These are phyloP conservation scores for Trichoderma lentiforme DNA, from an alignment of 2,329 filamentous ascomycete species.

Conservation along the genomic window DNA sequence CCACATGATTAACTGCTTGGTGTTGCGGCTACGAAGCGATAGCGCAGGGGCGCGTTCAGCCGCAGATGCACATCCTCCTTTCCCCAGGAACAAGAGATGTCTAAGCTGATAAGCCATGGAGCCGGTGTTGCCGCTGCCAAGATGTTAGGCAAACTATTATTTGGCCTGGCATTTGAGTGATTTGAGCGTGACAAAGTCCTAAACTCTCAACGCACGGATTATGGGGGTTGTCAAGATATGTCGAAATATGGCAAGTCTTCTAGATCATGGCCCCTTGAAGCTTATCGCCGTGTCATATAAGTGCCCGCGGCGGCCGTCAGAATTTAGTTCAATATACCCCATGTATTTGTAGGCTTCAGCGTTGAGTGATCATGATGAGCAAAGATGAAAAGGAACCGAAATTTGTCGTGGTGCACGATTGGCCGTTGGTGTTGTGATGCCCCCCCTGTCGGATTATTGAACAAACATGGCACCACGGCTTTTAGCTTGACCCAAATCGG, in stretches of 20 bases:
- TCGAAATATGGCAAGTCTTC: not conserved
- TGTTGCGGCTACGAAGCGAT: not conserved
- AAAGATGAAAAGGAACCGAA: not conserved
- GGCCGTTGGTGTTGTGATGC: not conserved
- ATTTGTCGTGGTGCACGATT: not conserved
- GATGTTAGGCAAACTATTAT: not conserved
- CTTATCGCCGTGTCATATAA: not conserved
- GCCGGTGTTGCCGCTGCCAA: not conserved
- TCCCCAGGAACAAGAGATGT: not conserved
- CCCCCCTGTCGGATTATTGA: not conserved
- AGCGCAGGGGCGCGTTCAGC: not conserved
- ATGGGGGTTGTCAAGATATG: not conserved
- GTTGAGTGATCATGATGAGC: not conserved
- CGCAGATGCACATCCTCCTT: not conserved
- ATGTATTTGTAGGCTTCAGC: not conserved
- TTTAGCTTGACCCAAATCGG: not conserved
- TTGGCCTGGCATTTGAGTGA: not conserved
- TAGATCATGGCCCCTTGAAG: not conserved
- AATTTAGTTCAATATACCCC: not conserved
- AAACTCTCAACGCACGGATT: not conserved
- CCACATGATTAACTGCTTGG: not conserved
- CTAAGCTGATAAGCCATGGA: not conserved
- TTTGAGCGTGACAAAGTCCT: not conserved
- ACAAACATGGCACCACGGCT: not conserved
- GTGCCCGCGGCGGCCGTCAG: not conserved